phyloP scores from a whole-genome alignment of 805 yeast genomes.

The Spathaspora sp. region DNA sequence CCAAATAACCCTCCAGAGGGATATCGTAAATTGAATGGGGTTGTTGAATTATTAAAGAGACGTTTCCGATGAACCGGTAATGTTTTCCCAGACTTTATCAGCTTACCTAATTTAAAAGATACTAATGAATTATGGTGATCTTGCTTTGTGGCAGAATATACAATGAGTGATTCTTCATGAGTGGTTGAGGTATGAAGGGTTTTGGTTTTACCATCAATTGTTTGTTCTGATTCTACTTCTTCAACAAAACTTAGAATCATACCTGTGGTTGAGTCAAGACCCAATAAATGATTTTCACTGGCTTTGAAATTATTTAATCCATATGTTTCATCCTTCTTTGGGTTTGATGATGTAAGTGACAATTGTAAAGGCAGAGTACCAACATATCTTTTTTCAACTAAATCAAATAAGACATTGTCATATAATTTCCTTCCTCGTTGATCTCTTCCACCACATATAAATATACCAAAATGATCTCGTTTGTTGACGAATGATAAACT shows the following conservation, averaged over 20 bases:
- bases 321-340: conserved; percentile 8
- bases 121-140: conserved; percentile 25
- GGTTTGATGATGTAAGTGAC: conserved; percentile 11
- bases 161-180: conserved; percentile 25
- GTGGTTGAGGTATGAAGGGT: not conserved
- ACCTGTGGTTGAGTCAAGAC: conserved; percentile 30
- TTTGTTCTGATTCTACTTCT: conserved; percentile 13
- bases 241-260: conserved; percentile 29
- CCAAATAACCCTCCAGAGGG: conserved; percentile 68
- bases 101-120: conserved; percentile 32
- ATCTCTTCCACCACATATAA: conserved; percentile 54
- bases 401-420: conserved; percentile 41
- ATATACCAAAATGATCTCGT: conserved; percentile 44
- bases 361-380: conserved; percentile 15
- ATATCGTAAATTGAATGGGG: conserved; percentile 46
- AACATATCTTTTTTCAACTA: conserved; percentile 36
- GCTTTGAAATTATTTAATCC: conserved; percentile 12
- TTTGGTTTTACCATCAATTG: not conserved
- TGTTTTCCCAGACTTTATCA: conserved; percentile 26
- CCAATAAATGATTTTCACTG: conserved; percentile 15
- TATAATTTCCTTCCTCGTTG: conserved; percentile 25
- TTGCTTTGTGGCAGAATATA: conserved; percentile 28
- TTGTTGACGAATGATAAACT: conserved; percentile 33
- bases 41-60: conserved; percentile 13
- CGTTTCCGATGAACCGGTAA: conserved; percentile 28